Conservation (phyloP, 805 yeast species). For the Tetrapisispora nanseiensis region DNA sequence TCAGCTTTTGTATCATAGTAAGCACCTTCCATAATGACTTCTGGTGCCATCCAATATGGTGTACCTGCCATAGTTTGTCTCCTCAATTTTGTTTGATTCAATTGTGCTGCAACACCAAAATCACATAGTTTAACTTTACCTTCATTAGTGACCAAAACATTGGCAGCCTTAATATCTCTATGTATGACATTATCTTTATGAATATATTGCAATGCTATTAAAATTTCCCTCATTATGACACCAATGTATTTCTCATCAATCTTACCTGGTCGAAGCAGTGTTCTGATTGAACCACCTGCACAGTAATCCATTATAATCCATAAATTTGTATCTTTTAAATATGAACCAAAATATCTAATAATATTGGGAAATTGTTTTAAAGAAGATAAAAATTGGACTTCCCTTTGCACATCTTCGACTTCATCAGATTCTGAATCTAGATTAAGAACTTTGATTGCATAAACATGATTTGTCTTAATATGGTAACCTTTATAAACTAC, state of each 20-base stretch:
- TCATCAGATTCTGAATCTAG: constrained; percentile 91
- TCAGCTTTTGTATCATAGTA: constrained; percentile 87
- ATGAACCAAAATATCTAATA: constrained; percentile 85
- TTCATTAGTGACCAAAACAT: constrained; percentile 76
- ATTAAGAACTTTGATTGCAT: constrained; percentile 88
- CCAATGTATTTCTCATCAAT: constrained; percentile 78
- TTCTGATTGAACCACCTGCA: constrained; percentile 90
- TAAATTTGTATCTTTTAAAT: constrained; percentile 75
- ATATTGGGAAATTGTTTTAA: constrained; percentile 82
- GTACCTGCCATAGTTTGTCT: constrained; percentile 94
- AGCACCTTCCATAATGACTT: constrained; percentile 86
- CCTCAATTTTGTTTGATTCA: constrained; percentile 62
- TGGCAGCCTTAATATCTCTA: constrained; percentile 94
- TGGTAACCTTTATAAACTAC: constrained; percentile 84
- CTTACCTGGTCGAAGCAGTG: constrained; percentile 75
- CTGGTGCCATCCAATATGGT: constrained; percentile 99
- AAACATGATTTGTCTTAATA: constrained; percentile 59
- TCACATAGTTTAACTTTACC: constrained; percentile 91
- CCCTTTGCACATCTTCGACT: constrained; percentile 88
- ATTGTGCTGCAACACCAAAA: constrained; percentile 95
- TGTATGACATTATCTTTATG: constrained; percentile 90
- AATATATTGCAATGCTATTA: constrained; percentile 67
- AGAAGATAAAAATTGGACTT: constrained; percentile 76
- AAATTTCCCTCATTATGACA: constrained; percentile 73
- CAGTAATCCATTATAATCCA: constrained; percentile 98